These are phyloP conservation scores for Parafenestella ontariensis DNA, from an alignment of 2,329 filamentous ascomycete species.

Conservation along the genomic window DNA sequence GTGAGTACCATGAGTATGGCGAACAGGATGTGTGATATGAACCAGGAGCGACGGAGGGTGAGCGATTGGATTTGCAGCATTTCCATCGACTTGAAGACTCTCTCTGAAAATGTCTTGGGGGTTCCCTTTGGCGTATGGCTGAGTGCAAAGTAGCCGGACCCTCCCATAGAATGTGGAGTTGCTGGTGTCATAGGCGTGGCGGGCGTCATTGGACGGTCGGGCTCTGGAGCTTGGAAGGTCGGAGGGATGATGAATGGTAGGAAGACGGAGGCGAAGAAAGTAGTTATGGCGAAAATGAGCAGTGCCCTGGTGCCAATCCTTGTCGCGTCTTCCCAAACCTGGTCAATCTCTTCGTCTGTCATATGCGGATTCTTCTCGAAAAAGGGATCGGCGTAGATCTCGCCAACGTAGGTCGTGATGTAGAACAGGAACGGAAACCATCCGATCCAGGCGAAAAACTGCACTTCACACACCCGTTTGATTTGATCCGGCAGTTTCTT, in stretches of 20 bases:
- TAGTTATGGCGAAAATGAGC: slow-evolving; percentile 85
- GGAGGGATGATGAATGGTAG: slow-evolving; percentile 86
- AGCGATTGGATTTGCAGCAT: slow-evolving; percentile 79
- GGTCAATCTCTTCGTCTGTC: slow-evolving; percentile 75
- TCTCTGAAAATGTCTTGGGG: slow-evolving; percentile 30
- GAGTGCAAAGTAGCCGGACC: slow-evolving; percentile 44
- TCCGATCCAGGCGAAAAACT: slow-evolving; percentile 83
- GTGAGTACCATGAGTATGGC: slow-evolving; percentile 82
- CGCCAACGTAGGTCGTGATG: slow-evolving; percentile 90
- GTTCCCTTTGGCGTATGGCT: slow-evolving; percentile 26
- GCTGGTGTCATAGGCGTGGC: slow-evolving; percentile 47
- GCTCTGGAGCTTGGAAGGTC: slow-evolving; percentile 66
- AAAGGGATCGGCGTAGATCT: slow-evolving; percentile 87
- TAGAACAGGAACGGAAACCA: slow-evolving; percentile 98
- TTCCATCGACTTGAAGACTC: slow-evolving; percentile 56
- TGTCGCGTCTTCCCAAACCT: slow-evolving; percentile 83
- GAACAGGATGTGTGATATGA: slow-evolving; percentile 85
- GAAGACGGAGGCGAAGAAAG: slow-evolving; percentile 79
- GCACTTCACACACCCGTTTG: slow-evolving; percentile 72
- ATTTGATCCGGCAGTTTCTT: slow-evolving; percentile 82
- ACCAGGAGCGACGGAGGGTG: slow-evolving; percentile 87
- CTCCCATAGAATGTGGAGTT: slow-evolving; percentile 41
- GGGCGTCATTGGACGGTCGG: slow-evolving; percentile 49
- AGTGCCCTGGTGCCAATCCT: slow-evolving; percentile 88
- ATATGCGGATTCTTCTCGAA: slow-evolving; percentile 80